A percentile compares a stretch with the other conserved stretches of the same genome.
Conservation (phyloP, 257 asterid genomes). For the Przewalskia tangutica region DNA sequence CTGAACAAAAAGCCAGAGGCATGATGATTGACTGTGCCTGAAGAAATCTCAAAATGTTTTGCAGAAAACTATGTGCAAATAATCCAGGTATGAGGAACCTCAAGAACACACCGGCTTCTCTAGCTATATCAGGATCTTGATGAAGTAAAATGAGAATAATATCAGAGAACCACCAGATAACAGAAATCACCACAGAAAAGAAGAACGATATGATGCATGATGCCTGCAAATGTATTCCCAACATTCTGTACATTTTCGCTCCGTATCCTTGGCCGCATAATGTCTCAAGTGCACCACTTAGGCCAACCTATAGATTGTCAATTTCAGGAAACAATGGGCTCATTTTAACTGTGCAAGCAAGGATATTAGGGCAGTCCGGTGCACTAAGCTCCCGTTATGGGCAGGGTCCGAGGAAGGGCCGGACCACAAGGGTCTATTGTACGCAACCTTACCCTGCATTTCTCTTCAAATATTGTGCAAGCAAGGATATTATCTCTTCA, state of each 20-base stretch:
- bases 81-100: conserved; percentile 59
- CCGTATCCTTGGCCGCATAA: conserved; percentile 84
- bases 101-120: conserved; percentile 42
- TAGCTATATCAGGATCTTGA: conserved; percentile 53
- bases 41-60: conserved; percentile 56
- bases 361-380: no score
- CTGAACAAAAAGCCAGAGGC: conserved; percentile 49
- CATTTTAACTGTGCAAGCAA: background rate
- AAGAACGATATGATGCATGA: conserved; percentile 47
- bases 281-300: conserved; percentile 84
- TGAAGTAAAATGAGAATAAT: conserved; percentile 25
- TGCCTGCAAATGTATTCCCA: conserved; percentile 71
- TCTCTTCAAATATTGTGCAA: background rate
- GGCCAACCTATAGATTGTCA: conserved; percentile 44
- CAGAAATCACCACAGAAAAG: conserved; percentile 24
- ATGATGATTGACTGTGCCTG: conserved; percentile 52
- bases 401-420: no score
- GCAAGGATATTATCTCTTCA: background rate
- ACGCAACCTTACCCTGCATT: no score
- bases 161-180: conserved; percentile 58
- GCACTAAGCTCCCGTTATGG: no score
- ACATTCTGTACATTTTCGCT: conserved; percentile 38
- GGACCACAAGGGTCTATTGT: no score
- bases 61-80: conserved; percentile 50
- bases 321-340: no score